Conservation (phyloP, 1,284 basidiomycete genomes). For the Papiliotrema fonsecae region DNA sequence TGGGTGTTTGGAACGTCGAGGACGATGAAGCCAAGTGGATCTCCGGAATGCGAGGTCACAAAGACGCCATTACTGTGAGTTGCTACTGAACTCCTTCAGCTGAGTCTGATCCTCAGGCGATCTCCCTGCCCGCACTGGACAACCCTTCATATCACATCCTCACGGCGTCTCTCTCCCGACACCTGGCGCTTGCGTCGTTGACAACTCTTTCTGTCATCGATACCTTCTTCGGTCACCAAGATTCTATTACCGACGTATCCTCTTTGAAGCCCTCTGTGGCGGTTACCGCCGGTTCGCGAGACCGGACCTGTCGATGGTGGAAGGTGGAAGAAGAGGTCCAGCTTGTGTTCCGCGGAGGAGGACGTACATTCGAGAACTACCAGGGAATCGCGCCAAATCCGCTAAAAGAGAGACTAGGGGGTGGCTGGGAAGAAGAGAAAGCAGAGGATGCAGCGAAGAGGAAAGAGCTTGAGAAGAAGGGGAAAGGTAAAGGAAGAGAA, state of each 20-base stretch:
- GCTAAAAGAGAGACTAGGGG: slow-evolving; percentile 33
- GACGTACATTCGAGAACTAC: slow-evolving; percentile 65
- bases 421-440: slow-evolving; percentile 22
- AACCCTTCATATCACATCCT: slow-evolving; percentile 75
- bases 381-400: slow-evolving; percentile 59
- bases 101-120: slow-evolving; percentile 50
- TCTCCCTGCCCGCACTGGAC: slow-evolving; percentile 68
- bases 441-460: slow-evolving; percentile 32
- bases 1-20: slow-evolving; percentile 79
- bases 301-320: slow-evolving; percentile 92
- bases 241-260: slow-evolving; percentile 72
- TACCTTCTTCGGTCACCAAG: slow-evolving; percentile 96
- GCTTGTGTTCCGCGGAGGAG: slow-evolving; percentile 91
- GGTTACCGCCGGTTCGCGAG: slow-evolving; percentile 80
- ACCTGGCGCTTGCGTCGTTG: slow-evolving; percentile 84
- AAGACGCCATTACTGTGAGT: slow-evolving; percentile 72
- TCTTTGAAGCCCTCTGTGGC: slow-evolving; percentile 77
- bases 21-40: slow-evolving; percentile 61
- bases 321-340: slow-evolving; percentile 95
- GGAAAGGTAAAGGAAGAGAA: slow-evolving; percentile 51
- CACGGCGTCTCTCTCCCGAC: slow-evolving; percentile 83
- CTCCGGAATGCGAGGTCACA: slow-evolving; percentile 74
- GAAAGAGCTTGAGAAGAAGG: slow-evolving; percentile 46
- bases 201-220: slow-evolving; percentile 87
- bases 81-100: slow-evolving; percentile 36